Evolutionary conservation across 1,284 basidiomycete genomes (phyloP), one percentile per base, ranked within the genome.

Genomic region (Sporisorium sorghi): DNA sequence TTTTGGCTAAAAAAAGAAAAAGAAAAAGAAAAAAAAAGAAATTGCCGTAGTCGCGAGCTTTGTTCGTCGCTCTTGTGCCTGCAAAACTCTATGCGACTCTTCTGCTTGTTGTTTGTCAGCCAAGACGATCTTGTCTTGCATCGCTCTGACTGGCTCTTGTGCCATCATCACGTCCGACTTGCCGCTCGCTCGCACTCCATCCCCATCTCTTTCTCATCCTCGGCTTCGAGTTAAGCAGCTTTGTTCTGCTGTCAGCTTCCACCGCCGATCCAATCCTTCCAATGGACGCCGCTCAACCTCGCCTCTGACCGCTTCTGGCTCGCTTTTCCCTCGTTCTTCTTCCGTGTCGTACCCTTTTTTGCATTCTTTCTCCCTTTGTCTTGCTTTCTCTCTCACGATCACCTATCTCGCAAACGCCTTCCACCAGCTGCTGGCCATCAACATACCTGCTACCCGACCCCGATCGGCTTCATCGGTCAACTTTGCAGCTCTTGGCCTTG

Each of bases 1-100:
- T 26, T 26, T 24, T 24, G 23, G 32, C 3, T 9, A 33, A 33
- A 33, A 33, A 33, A 33, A 33, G 7, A n/a, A n/a, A n/a, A n/a
- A n/a, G n/a, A n/a, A n/a, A 33, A 33, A 33, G 7, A 33, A 33
- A 33, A 33, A 8, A 17, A 15, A 1, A 28, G 26, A 30, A 46
- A 24, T 46, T 46, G 44, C 44, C 44, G 44, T 46, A 46, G 44
- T 46, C 44, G 44, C 33, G 17, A 46, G 24, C 26, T n/a, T n/a
- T n/a, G n/a, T 17, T 17, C 24, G 28, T 46, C 5, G 15, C 14
- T 15, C 28, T 44, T 6, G 33, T 35, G 33, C 12, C 10, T 12
- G 33, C 33, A n/a, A n/a, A n/a, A 5, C 30, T 32, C 30, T 32
- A 32, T 32, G n/a, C 30, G 30, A 5, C 30, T 6, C 30, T 26